phyloP scores from a whole-genome alignment of 2,329 filamentous ascomycete species.

The Epichloe gansuensis region DNA sequence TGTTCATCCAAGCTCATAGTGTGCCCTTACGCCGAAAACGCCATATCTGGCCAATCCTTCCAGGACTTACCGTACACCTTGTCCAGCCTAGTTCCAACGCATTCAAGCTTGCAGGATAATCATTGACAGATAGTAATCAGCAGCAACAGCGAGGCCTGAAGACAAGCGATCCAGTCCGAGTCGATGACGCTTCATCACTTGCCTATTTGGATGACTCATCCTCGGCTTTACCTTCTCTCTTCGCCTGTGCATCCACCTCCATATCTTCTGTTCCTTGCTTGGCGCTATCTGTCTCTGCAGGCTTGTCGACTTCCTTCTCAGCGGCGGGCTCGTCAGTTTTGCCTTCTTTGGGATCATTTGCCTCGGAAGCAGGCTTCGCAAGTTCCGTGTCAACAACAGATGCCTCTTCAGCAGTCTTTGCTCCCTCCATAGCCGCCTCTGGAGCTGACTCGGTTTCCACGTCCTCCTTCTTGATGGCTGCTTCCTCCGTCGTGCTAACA shows the following conservation, averaged over 20 bases:
- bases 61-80: slow-evolving; percentile 1
- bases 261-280: slow-evolving; percentile 17
- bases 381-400: slow-evolving; percentile 8
- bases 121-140: not conserved
- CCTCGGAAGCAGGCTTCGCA: slow-evolving; percentile 4
- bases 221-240: slow-evolving; percentile 14
- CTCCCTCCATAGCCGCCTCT: slow-evolving; percentile 19
- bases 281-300: slow-evolving; percentile 9
- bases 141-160: not conserved
- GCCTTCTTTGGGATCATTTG: slow-evolving; percentile 8
- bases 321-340: slow-evolving; percentile 9
- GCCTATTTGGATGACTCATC: slow-evolving; percentile 12
- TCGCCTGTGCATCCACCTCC: slow-evolving; percentile 22
- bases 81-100: not conserved
- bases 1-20: slow-evolving; percentile 1
- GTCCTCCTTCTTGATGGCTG: slow-evolving; percentile 29
- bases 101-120: not conserved
- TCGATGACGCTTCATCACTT: slow-evolving; percentile 7
- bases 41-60: slow-evolving; percentile 5
- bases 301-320: slow-evolving; percentile 13
- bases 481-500: slow-evolving; percentile 16
- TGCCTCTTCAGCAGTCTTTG: slow-evolving; percentile 16
- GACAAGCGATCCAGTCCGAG: not conserved
- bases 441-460: slow-evolving; percentile 20
- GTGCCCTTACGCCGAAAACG: slow-evolving; percentile 10